Conservation (phyloP, 2,329 filamentous ascomycete genomes). For the Rutstroemia sydowiana region DNA sequence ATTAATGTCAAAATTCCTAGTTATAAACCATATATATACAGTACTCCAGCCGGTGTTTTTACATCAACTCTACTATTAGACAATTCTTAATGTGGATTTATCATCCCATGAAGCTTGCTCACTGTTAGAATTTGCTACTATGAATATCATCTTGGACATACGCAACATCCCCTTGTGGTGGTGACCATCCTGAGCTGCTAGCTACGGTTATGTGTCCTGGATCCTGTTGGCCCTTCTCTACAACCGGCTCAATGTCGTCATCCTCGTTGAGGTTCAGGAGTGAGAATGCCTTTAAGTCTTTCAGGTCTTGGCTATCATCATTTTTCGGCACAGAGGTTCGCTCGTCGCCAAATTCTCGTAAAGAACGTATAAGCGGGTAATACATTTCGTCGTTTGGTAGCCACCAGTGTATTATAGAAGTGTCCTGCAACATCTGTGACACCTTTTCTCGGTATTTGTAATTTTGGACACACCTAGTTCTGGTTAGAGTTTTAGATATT, state of each 20-base stretch:
- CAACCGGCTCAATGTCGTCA: slow-evolving; percentile 8
- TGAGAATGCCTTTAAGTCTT: slow-evolving; percentile 67
- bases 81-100: no score
- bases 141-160: slow-evolving; percentile 6
- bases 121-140: slow-evolving; percentile 2
- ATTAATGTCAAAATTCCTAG: no score
- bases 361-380: slow-evolving; percentile 63
- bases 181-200: slow-evolving; percentile 7
- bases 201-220: slow-evolving; percentile 11
- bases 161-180: not conserved
- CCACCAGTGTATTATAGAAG: slow-evolving; percentile 78
- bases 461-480: slow-evolving; percentile 74
- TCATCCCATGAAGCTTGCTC: slow-evolving; percentile 1
- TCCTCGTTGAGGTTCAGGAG: slow-evolving; percentile 45
- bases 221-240: slow-evolving; percentile 8
- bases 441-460: slow-evolving; percentile 66
- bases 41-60: no score
- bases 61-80: no score
- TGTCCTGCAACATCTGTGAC: slow-evolving; percentile 65
- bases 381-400: slow-evolving; percentile 74
- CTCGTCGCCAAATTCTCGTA: slow-evolving; percentile 76
- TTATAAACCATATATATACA: no score
- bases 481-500: not conserved
- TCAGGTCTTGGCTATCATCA: slow-evolving; percentile 55
- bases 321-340: slow-evolving; percentile 55